Conservation (phyloP, 2,329 filamentous ascomycete species). For the Monosporascus sp. region DNA sequence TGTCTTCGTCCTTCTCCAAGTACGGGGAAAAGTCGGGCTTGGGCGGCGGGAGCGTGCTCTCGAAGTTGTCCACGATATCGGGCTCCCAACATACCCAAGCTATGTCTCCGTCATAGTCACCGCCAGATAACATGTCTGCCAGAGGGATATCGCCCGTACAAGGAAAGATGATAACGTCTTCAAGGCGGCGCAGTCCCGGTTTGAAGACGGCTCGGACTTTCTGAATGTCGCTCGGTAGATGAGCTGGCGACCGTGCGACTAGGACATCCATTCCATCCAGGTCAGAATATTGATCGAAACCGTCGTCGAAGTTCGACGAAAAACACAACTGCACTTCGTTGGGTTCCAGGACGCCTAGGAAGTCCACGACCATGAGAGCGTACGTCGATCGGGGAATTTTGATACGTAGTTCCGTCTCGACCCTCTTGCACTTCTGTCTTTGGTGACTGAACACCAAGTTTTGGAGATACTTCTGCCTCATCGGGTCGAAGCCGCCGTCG, state of each 20-base stretch:
- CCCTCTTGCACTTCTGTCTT: slow-evolving; percentile 39
- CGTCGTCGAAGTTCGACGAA: slow-evolving; percentile 48
- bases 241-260: slow-evolving; percentile 60
- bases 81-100: slow-evolving; percentile 69
- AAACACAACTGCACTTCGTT: slow-evolving; percentile 62
- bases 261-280: slow-evolving; percentile 53
- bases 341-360: slow-evolving; percentile 49
- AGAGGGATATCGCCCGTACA: slow-evolving; percentile 52
- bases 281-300: slow-evolving; percentile 40
- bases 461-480: slow-evolving; percentile 38
- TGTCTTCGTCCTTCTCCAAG: slow-evolving; percentile 44
- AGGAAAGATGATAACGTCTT: slow-evolving; percentile 58
- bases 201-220: slow-evolving; percentile 50
- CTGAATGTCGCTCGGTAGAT: slow-evolving; percentile 65
- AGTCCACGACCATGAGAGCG: slow-evolving; percentile 61
- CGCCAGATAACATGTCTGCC: slow-evolving; percentile 63
- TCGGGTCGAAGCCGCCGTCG: slow-evolving; percentile 51
- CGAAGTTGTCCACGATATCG: slow-evolving; percentile 55
- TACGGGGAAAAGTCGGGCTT: slow-evolving; percentile 34
- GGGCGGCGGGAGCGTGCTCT: slow-evolving; percentile 45
- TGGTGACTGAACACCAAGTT: slow-evolving; percentile 39
- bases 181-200: slow-evolving; percentile 46
- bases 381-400: slow-evolving; percentile 52
- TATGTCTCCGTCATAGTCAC: slow-evolving; percentile 70
- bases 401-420: slow-evolving; percentile 52